Evolutionary conservation across 2,329 filamentous ascomycete genomes (phyloP).

Genomic region (Diaporthe citrichinensis): DNA sequence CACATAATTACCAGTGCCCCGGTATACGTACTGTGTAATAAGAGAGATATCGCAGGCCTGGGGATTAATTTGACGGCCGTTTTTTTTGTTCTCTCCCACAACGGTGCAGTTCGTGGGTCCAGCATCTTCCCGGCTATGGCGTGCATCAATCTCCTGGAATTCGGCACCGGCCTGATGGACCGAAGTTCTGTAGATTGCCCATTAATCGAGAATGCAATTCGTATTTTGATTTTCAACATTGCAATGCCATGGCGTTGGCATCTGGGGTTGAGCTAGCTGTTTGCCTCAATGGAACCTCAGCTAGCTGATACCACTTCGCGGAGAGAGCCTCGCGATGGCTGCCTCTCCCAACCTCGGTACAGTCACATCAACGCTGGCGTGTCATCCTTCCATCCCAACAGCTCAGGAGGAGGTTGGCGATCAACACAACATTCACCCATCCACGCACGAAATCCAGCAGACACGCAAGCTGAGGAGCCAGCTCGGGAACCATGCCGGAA

Average conservation of each 20-base stretch:
- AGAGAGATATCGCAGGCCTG: neutral
- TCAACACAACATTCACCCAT: slow-evolving; percentile 2
- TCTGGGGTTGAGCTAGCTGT: neutral
- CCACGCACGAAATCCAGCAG: neutral
- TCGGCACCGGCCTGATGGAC: slow-evolving; percentile 25
- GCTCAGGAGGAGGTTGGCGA: slow-evolving; percentile 14
- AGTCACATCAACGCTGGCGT: neutral
- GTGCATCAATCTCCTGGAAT: slow-evolving; percentile 39
- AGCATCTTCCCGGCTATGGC: slow-evolving; percentile 39
- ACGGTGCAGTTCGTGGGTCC: slow-evolving; percentile 27
- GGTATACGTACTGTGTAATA: slow-evolving; percentile 22
- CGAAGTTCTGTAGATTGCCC: slow-evolving; percentile 23
- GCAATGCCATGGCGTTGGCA: neutral
- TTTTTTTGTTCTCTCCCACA: neutral
- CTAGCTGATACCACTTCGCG: neutral
- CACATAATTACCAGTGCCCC: slow-evolving; percentile 13
- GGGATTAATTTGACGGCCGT: slow-evolving; percentile 17
- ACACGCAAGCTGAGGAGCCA: slow-evolving; percentile 14
- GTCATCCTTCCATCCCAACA: slow-evolving; percentile 21
- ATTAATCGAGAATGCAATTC: slow-evolving; percentile 25
- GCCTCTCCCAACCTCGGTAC: slow-evolving; percentile 8
- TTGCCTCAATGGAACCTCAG: slow-evolving; percentile 3
- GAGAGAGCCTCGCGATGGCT: neutral
- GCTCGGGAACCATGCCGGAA: slow-evolving; percentile 27
- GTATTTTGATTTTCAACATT: slow-evolving; percentile 23